A percentile compares a stretch with the other conserved stretches of the same genome.
These are phyloP conservation scores for Solanum microdontum DNA, from an alignment of 257 asterid genomes.

Conservation along the genomic window DNA sequence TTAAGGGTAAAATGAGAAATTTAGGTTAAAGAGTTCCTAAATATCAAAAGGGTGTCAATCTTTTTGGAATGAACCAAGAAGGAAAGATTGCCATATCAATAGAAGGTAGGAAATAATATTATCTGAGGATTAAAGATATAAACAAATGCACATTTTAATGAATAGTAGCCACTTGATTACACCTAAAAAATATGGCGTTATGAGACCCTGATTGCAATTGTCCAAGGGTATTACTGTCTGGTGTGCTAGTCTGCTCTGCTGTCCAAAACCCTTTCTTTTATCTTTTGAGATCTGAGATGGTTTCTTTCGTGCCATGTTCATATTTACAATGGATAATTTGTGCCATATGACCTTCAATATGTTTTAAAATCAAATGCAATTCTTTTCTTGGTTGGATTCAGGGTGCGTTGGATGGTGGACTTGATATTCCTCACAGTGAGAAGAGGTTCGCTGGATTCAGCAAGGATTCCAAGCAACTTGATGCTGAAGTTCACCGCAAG, in stretches of 20 bases:
- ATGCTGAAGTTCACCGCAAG: constrained; percentile 71
- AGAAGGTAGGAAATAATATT: not conserved
- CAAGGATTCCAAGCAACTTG: constrained; percentile 63
- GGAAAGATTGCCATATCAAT: not conserved
- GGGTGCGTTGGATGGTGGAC: constrained; percentile 89
- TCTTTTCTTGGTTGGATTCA: not conserved
- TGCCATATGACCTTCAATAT: not conserved
- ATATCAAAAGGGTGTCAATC: not conserved
- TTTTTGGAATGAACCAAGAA: not conserved
- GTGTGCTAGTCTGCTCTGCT: not conserved
- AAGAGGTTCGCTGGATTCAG: constrained; percentile 74
- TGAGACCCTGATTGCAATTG: not conserved
- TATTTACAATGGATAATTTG: not conserved
- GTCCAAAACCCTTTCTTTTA: not conserved
- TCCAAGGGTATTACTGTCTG: not conserved
- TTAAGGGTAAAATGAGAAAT: not conserved
- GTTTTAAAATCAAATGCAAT: not conserved
- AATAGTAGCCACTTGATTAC: not conserved
- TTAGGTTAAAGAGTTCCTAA: not conserved
- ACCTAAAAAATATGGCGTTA: not conserved
- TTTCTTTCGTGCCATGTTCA: not conserved
- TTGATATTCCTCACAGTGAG: constrained; percentile 82
- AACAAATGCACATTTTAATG: not conserved
- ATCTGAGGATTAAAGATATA: not conserved
- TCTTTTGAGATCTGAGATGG: not conserved